A percentile compares a stretch with the other conserved stretches of the same genome.
These are phyloP conservation scores for Cyberlindnera maritima DNA, from an alignment of 805 yeast species.

Conservation along the genomic window DNA sequence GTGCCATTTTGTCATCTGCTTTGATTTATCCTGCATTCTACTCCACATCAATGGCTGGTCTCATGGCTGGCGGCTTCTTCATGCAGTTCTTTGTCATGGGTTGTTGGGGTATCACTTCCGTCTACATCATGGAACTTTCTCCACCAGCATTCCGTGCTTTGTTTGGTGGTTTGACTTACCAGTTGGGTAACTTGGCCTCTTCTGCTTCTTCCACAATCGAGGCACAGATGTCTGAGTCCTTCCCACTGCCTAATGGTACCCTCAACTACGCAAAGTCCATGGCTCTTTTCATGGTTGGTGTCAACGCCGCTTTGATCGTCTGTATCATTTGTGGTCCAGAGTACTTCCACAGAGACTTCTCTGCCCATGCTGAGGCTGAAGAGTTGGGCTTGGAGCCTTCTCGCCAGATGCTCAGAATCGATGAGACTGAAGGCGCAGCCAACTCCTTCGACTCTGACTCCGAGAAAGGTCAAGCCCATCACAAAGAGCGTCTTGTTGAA, in stretches of 20 bases:
- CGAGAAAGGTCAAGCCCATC: conserved; percentile 11
- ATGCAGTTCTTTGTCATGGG: conserved; percentile 68
- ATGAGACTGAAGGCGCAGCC: not conserved
- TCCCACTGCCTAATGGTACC: conserved; percentile 27
- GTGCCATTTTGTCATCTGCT: conserved; percentile 55
- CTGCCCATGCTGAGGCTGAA: conserved; percentile 20
- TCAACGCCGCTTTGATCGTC: conserved; percentile 49
- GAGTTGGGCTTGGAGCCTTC: conserved; percentile 6
- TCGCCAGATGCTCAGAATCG: not conserved
- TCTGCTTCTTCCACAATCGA: conserved; percentile 68
- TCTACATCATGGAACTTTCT: conserved; percentile 62
- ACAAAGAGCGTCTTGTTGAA: conserved; percentile 2
- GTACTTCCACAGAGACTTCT: conserved; percentile 38
- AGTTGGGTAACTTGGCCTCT: conserved; percentile 26
- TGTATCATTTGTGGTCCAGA: conserved; percentile 59
- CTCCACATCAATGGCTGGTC: conserved; percentile 33
- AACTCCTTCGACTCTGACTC: conserved; percentile 2
- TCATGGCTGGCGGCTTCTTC: conserved; percentile 62
- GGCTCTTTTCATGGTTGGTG: conserved; percentile 68
- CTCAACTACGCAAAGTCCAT: conserved; percentile 69
- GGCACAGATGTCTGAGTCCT: conserved; percentile 33
- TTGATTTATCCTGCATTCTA: conserved; percentile 59
- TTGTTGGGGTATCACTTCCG: conserved; percentile 71
- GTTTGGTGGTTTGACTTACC: conserved; percentile 57
- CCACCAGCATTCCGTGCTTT: conserved; percentile 63